Evolutionary conservation across 352 stramenopile species (phyloP), one percentile per base, ranked within the genome.

Genomic region (Phytophthora boehmeriae): DNA sequence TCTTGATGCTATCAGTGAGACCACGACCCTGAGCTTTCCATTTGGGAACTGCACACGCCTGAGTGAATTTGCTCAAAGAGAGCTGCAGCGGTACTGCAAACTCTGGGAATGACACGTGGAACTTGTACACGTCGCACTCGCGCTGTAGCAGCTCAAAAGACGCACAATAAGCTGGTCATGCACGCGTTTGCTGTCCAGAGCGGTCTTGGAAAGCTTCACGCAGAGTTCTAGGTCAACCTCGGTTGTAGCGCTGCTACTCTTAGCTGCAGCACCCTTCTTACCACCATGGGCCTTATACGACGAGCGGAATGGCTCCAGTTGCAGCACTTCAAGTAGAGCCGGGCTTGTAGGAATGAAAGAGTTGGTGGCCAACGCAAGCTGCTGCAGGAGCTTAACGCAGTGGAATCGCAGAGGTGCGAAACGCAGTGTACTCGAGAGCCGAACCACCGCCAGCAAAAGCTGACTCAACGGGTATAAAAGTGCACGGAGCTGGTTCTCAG

Each of bases 401-500:
- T 99, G 97, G 66, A 99, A 94, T 28, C 96, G 92, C 46, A 99
- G 79, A 10, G 97, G 97, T 13, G 97, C 83, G 68, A 88, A 93
- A 11, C 83, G 81, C 38, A 92, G 66, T 53, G 83, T 94, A 20
- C 82, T 91, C 22, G 83, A 78, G n/a, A 96, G 69, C 13, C 84
- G 83, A 46, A 92, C 82, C 25, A 91, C 73, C 0, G 84, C 87
- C 19, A 92, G 83, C 22, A 92, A 59, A 23, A 95, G 69, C 80
- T 99, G 96, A 14, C 90, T 91, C 2, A 99, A 81, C 14, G 97
- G 96, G 73, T 98, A 99, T 22, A 99, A 80, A 25, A 99, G 86
- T 8, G 92, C 86, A 56, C 85, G 78, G 30, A 99, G 86, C 71
- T 98, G 83, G 54, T 76, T 80, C 41, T 88, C 86, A 2, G 67